Base-by-base conservation (phyloP, 352 stramenopile genomes). In the Globisporangium radiosum region DNA sequence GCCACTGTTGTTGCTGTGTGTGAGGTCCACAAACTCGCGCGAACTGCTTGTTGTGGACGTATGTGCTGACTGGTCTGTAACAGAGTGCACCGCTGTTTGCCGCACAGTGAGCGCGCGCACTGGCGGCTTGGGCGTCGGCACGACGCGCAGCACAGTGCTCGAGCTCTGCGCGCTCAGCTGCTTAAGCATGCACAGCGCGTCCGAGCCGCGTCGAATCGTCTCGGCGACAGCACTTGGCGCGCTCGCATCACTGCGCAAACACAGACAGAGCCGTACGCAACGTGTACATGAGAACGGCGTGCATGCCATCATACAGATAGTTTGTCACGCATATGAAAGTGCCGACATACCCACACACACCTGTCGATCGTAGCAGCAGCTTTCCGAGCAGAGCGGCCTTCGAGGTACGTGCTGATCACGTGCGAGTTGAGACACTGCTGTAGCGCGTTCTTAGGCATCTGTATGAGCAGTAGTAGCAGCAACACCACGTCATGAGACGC, bases 391-490 rank as follows among this genome's bases (percentile, higher is more conserved):
- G 71, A 61, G 8, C 78, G 71, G 52, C 69, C 78, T 52, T 88
- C 73, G n/a, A 90, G 67, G 72, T 90, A 92, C 15, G 68, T 61
- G 48, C 69, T 81, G 59, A 90, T 92, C 57, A 86, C 71, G 59
- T 92, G 82, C 43, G 82, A 90, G 62, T 92, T 92, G 15, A 92
- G 66, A 56, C 82, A 87, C 55, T 90, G 78, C 57, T 90, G 79
- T 38, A 92, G 68, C 43, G 69, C 62, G 51, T 79, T 87, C 38
- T 63, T 53, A 5, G 70, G 65, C 42, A 53, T 53, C 69, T 80
- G 65, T 9, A 49, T 44, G 40, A 36, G 36, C 50, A 48, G 36
- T 44, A 10, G 39, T 17, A 51, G 25, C 36, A 47, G 44, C 19
- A 49, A 17, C 36, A n/a, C 7, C 19, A n/a, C 37, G 37, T 51